phyloP scores from a whole-genome alignment of 257 asterid species.

The Mitragyna speciosa region DNA sequence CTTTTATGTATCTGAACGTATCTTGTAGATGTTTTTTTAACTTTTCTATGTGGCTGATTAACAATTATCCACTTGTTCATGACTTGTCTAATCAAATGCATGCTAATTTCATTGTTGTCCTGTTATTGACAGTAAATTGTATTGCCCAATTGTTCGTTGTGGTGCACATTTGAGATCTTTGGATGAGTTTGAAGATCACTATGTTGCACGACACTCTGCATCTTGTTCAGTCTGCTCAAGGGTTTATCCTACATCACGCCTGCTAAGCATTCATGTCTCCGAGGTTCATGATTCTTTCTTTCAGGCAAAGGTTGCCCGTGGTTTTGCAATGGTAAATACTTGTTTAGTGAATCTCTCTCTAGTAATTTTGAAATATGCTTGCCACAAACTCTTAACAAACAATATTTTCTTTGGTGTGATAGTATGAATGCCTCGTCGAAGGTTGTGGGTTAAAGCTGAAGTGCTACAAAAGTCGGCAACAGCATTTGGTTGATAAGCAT shows the following conservation, averaged over 20 bases:
- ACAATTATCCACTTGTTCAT: not conserved
- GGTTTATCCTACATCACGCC: slow-evolving; percentile 85
- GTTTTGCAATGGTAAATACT: slow-evolving; percentile 68
- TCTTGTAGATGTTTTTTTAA: too few relatives aligned
- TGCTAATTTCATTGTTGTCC: not conserved
- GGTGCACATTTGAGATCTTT: slow-evolving; percentile 60
- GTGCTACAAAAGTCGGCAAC: slow-evolving; percentile 87
- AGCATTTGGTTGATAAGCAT: slow-evolving; percentile 87
- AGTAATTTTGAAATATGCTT: not conserved
- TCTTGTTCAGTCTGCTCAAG: slow-evolving; percentile 91
- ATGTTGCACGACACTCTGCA: slow-evolving; percentile 79
- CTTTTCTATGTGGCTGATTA: not conserved
- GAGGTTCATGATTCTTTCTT: slow-evolving; percentile 96
- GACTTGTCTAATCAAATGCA: not conserved
- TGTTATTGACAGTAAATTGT: slow-evolving; percentile 40
- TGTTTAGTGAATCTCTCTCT: not conserved
- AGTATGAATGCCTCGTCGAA: slow-evolving; percentile 98
- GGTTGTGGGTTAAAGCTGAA: slow-evolving; percentile 81
- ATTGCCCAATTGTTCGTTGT: slow-evolving; percentile 89
- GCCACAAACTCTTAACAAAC: not conserved
- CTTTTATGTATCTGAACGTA: not conserved
- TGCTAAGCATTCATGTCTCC: slow-evolving; percentile 90
- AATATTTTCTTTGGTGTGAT: slow-evolving; percentile 9
- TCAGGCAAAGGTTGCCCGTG: slow-evolving; percentile 92
- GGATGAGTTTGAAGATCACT: slow-evolving; percentile 89